Conservation (phyloP, 192 early-diverging fungal genomes). For the Backusella psychrophila region DNA sequence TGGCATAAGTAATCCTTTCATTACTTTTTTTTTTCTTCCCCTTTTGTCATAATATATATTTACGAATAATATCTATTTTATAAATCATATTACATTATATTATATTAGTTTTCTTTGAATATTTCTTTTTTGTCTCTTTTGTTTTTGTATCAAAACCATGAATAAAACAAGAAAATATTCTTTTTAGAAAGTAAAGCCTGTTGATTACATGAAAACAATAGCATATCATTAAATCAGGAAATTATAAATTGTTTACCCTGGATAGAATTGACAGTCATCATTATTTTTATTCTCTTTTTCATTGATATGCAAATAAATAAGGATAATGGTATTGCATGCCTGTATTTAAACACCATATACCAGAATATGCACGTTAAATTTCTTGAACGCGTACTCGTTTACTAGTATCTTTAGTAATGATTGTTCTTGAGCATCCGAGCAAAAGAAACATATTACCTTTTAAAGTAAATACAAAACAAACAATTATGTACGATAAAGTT, state of each 20-base stretch:
- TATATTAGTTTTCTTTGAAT: neutral
- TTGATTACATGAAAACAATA: neutral
- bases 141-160: neutral
- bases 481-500: neutral
- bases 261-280: neutral
- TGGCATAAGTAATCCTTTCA: conserved; percentile 1
- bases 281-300: too few species aligned
- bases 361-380: neutral
- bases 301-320: neutral
- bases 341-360: neutral
- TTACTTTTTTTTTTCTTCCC: neutral
- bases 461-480: neutral
- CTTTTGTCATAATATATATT: conserved; percentile 6
- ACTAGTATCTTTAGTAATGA: neutral
- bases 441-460: conserved; percentile 1
- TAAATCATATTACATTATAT: neutral
- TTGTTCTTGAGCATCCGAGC: neutral
- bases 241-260: neutral
- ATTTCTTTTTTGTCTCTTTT: neutral
- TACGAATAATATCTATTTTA: neutral
- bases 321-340: neutral
- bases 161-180: neutral
- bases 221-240: neutral
- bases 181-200: neutral
- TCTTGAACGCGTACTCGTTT: neutral